Conservation (phyloP, 2,329 filamentous ascomycete species). For the Trichophyton rubrum region DNA sequence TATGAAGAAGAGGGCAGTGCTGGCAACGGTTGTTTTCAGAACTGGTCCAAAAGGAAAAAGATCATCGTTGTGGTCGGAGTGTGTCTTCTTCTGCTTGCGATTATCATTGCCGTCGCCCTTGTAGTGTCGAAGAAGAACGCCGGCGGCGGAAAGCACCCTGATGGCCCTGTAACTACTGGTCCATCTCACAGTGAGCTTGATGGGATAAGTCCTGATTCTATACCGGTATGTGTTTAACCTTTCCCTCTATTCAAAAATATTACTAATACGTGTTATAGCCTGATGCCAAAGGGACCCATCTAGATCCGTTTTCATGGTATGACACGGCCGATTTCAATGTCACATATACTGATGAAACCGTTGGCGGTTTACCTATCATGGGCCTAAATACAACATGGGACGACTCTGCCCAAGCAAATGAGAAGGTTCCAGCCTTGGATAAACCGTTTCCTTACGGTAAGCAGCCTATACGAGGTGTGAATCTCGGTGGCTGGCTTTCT, state of each 20-base stretch:
- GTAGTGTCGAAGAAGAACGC: constrained; percentile 52
- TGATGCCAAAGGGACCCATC: constrained; percentile 57
- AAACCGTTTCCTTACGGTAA: constrained; percentile 66
- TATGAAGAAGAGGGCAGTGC: constrained; percentile 28
- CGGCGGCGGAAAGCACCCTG: constrained; percentile 16
- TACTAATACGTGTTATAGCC: constrained; percentile 20
- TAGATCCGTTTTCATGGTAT: constrained; percentile 87
- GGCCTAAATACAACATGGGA: constrained; percentile 78
- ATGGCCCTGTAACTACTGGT: constrained; percentile 19
- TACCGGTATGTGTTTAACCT: constrained; percentile 40
- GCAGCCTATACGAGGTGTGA: constrained; percentile 75
- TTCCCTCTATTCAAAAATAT: background rate
- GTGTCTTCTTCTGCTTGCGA: constrained; percentile 45
- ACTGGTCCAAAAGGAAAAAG: constrained; percentile 32
- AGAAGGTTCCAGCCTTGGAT: constrained; percentile 64
- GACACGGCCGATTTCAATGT: constrained; percentile 85
- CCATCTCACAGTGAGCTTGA: constrained; percentile 38
- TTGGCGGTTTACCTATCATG: constrained; percentile 84
- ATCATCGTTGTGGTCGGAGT: constrained; percentile 45
- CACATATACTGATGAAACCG: constrained; percentile 74
- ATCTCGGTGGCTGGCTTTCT: constrained; percentile 85
- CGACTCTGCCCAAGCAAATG: constrained; percentile 65
- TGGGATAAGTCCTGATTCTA: constrained; percentile 42
- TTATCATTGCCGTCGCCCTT: constrained; percentile 56
- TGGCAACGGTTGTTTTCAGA: constrained; percentile 22